Evolutionary conservation across 495 filamentous ascomycete species (phyloP), one percentile per base, ranked within the genome.

Genomic region (Daldinia concentrica): DNA sequence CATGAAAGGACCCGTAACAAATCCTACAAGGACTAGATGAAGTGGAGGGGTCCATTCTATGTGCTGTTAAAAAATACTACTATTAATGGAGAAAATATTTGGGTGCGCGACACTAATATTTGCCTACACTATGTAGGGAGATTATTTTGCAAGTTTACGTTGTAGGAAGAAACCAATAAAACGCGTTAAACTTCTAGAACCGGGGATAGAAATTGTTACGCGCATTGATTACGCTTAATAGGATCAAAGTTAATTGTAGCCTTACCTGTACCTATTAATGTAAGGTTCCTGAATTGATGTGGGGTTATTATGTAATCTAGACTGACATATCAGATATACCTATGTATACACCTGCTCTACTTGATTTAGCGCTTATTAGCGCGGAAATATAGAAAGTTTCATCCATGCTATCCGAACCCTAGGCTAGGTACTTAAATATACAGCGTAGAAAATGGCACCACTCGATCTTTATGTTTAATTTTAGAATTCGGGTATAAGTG

Each of bases 391-490:
- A 17, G 4, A 12, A 1, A 9, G 43, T 24, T 24, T 48, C 43
- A 19, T 48, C 8, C 22, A 48, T 24, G 43, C 3, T 48, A 45
- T 22, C 41, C 41, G 41, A 43, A 43, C 9, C 11, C 45, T 50
- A 50, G 9, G 7, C 45, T 50, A 26, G 19, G 2, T 41, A 41
- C 37, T 11, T 41, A 41, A 15, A 0, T 14, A 14, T 4, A 41
- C 0, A 4, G 22, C 22, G 15, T 27, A 15, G 24, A 29, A 27
- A 54, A 27, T 30, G 50, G 50, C 27, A 54, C 27, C 50, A 54
- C 30, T 24, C 36, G 45, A 70, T n/a, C 45, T 62, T 36, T 15
- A 27, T 57, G 26, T 68, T 70, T 64, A 60, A 70, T 70, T 70
- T 64, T 60, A 60, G 48, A 60, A 70, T 70, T 60, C 60, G 58